Percentiles rank a stretch among this genome's conserved stretches.
Evolutionary conservation across 306 rosid species (phyloP).

Genomic region (Cicer bijugum): DNA sequence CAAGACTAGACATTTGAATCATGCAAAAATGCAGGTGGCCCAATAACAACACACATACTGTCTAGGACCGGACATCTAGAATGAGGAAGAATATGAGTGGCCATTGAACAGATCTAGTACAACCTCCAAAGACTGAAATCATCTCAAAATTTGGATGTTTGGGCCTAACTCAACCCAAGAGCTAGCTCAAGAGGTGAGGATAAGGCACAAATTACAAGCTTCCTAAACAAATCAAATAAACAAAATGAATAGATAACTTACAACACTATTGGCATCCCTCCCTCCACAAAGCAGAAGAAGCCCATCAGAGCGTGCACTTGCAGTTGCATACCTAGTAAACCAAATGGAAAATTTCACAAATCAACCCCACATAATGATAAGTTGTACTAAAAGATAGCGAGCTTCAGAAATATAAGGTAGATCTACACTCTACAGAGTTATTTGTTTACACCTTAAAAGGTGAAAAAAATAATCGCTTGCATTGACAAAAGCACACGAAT

Average conservation of each 20-base stretch:
- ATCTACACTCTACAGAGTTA: background rate
- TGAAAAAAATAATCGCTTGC: slow-evolving; percentile 7
- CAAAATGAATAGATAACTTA: slow-evolving; percentile 53
- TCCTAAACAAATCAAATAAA: slow-evolving; percentile 41
- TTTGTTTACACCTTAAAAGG: slow-evolving; percentile 33
- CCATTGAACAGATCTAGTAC: background rate
- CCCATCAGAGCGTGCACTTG: slow-evolving; percentile 99
- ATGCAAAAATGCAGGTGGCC: background rate
- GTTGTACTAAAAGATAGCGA: slow-evolving; percentile 21
- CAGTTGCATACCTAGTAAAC: slow-evolving; percentile 93
- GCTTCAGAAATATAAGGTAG: slow-evolving; percentile 34
- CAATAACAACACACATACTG: background rate
- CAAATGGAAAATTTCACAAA: slow-evolving; percentile 35
- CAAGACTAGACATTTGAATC: background rate
- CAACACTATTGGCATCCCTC: slow-evolving; percentile 96
- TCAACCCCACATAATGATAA: slow-evolving; percentile 30
- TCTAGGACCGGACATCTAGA: background rate
- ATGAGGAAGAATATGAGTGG: background rate
- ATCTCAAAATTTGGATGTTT: background rate
- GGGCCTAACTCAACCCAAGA: background rate
- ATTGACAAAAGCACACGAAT: slow-evolving; percentile 25
- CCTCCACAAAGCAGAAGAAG: slow-evolving; percentile 99
- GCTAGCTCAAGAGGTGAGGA: background rate
- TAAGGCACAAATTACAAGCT: slow-evolving; percentile 37
- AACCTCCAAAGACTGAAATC: background rate